Conservation (phyloP, 352 stramenopile species). For the Aphanomyces invadans region DNA sequence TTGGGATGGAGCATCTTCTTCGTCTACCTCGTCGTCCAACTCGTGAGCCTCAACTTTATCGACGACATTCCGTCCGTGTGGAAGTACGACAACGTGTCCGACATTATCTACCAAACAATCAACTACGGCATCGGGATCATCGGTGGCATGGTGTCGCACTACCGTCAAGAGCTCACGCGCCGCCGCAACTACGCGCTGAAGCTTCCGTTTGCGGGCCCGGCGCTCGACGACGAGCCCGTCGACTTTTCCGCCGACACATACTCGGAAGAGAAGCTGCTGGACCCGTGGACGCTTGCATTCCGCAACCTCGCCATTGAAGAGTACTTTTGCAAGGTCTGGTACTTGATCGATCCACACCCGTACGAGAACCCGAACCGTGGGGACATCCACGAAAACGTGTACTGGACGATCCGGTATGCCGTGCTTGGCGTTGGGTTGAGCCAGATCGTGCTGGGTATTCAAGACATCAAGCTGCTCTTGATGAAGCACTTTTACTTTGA, state of each 20-base stretch:
- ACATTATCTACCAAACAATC: slow-evolving; percentile 74
- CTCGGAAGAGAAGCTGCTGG: slow-evolving; percentile 56
- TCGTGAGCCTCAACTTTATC: slow-evolving; percentile 27
- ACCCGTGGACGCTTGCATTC: slow-evolving; percentile 60
- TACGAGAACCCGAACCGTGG: slow-evolving; percentile 78
- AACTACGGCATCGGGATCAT: slow-evolving; percentile 78
- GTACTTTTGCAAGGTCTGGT: slow-evolving; percentile 77
- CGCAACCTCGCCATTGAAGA: slow-evolving; percentile 65
- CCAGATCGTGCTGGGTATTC: slow-evolving; percentile 61
- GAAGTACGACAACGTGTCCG: slow-evolving; percentile 57
- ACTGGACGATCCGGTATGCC: slow-evolving; percentile 67
- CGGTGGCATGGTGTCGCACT: slow-evolving; percentile 77
- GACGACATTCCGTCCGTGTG: slow-evolving; percentile 29
- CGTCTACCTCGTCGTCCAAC: slow-evolving; percentile 53
- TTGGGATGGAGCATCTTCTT: slow-evolving; percentile 72
- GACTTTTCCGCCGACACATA: slow-evolving; percentile 70
- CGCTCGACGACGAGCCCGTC: slow-evolving; percentile 47
- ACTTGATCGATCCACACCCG: slow-evolving; percentile 78
- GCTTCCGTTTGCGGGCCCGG: slow-evolving; percentile 60
- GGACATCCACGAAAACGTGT: slow-evolving; percentile 61
- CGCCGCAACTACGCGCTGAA: slow-evolving; percentile 71
- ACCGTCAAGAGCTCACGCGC: slow-evolving; percentile 66
- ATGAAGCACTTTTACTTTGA: slow-evolving; percentile 49
- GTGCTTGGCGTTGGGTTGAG: slow-evolving; percentile 59
- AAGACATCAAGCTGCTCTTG: slow-evolving; percentile 63